Base-by-base conservation (phyloP, 2,329 filamentous ascomycete genomes). In the Dothiorella sarmentorum region DNA sequence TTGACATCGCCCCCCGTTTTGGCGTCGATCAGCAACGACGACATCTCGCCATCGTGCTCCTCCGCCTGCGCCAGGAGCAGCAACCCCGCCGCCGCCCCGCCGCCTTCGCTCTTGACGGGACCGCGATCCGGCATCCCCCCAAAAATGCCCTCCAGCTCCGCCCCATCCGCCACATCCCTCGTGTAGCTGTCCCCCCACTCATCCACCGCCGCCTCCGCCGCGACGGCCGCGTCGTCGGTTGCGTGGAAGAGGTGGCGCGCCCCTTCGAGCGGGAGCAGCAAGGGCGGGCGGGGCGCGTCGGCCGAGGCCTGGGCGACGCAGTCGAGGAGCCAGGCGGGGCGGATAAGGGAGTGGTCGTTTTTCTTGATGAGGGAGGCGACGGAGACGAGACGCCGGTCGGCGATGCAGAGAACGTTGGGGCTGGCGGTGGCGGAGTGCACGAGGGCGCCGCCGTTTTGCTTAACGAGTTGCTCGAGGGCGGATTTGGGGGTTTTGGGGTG, bases 161-260 rank as follows among this genome's bases (percentile, higher is more conserved):
- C 58, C 10, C 61, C 60, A 2, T 67, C 58, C 18, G 69, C 80
- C 7, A 88, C 76, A 65, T 96, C 85, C 4, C 92, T 80, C 0
- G 85, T 82, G 72, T 90, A 97, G 67, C 91, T 92, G 70, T 99
- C 94, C 0, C 88, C 89, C 65, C 85, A 94, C 56, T 80, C 76
- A 69, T 99, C 94, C 2, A 88, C 80, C 63, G 88, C 89, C 3
- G 76, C 74, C 35, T 82, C 78, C 9, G 87, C 83, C 7, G 78
- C 76, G 6, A 76, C 76, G 38, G 75, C 73, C 57, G 85, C 78
- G 1, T 77, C 79, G 3, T 85, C 81, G 0, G 81, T 83, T 0
- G 84, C 84, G 66, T 87, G 85, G 61, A 94, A 87, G 65, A 97
- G 78, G 66, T 97, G 91, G 0, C 79, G 78, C 72, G 77, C 75